Evolutionary conservation across 2,329 filamentous ascomycete species (phyloP).

Genomic region (Alternaria brassicicola): DNA sequence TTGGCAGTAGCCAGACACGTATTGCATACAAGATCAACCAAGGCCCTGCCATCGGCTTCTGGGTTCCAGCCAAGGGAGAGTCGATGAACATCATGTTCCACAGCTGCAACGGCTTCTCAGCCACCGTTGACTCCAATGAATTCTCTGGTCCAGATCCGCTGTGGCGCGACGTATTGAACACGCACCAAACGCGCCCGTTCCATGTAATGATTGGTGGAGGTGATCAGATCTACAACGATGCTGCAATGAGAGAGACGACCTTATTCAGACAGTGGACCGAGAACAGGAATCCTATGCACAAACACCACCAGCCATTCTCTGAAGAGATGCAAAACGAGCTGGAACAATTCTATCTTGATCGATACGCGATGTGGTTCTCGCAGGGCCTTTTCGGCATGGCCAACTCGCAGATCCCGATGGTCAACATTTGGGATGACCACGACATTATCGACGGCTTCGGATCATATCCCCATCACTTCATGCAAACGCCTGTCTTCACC

Average conservation of each 20-base stretch:
- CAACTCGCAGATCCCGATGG: slow-evolving; percentile 93
- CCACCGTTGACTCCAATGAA: slow-evolving; percentile 75
- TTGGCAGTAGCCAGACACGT: slow-evolving; percentile 76
- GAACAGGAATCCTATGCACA: slow-evolving; percentile 78
- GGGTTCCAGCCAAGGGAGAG: slow-evolving; percentile 83
- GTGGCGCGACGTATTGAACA: slow-evolving; percentile 95
- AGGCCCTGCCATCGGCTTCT: slow-evolving; percentile 87
- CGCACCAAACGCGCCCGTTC: slow-evolving; percentile 88
- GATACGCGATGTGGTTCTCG: slow-evolving; percentile 95
- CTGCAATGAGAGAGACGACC: slow-evolving; percentile 73
- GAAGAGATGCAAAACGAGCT: slow-evolving; percentile 85
- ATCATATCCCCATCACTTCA: slow-evolving; percentile 89
- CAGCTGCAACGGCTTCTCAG: slow-evolving; percentile 94
- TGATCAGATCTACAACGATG: slow-evolving; percentile 96
- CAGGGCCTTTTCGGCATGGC: slow-evolving; percentile 93
- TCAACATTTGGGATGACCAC: slow-evolving; percentile 98
- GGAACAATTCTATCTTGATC: slow-evolving; percentile 84
- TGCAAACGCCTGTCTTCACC: slow-evolving; percentile 86
- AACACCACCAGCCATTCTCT: slow-evolving; percentile 79
- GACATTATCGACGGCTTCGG: slow-evolving; percentile 75
- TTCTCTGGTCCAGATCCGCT: slow-evolving; percentile 93
- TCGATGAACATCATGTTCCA: slow-evolving; percentile 99
- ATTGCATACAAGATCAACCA: slow-evolving; percentile 96
- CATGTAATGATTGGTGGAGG: slow-evolving; percentile 98
- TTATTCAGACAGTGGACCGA: slow-evolving; percentile 84